A percentile compares a stretch with the other conserved stretches of the same genome.
Evolutionary conservation across 805 yeast species (phyloP).

Genomic region (Lipomyces chichibuensis): DNA sequence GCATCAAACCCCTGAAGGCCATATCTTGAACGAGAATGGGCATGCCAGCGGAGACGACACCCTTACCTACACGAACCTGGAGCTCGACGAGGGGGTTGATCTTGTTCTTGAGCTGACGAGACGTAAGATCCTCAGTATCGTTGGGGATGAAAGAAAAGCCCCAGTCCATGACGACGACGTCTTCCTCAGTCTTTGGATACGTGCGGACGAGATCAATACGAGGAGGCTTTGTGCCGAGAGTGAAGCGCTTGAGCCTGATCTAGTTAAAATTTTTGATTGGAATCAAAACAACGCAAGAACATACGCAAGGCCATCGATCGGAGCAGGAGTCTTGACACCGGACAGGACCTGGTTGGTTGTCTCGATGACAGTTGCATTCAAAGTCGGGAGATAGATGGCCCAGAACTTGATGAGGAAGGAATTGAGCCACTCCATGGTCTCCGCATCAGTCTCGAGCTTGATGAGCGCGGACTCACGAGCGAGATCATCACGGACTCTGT

Average conservation of each 20-base stretch:
- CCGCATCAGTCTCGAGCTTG: slow-evolving; percentile 83
- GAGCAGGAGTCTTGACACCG: slow-evolving; percentile 72
- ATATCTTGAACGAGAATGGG: slow-evolving; percentile 81
- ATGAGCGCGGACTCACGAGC: slow-evolving; percentile 83
- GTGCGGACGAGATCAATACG: slow-evolving; percentile 89
- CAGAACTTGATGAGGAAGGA: slow-evolving; percentile 87
- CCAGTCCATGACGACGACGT: slow-evolving; percentile 98
- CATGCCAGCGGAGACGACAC: slow-evolving; percentile 61
- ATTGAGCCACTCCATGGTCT: slow-evolving; percentile 95
- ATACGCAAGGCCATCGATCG: slow-evolving; percentile 66
- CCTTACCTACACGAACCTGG: slow-evolving; percentile 76
- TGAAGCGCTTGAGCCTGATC: slow-evolving; percentile 50
- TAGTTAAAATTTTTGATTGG: background rate
- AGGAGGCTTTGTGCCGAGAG: slow-evolving; percentile 95
- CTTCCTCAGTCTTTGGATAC: slow-evolving; percentile 84
- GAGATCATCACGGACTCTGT: slow-evolving; percentile 71
- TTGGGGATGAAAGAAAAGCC: slow-evolving; percentile 90
- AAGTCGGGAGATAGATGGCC: slow-evolving; percentile 85
- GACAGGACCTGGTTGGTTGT: slow-evolving; percentile 85
- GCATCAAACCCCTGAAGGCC: slow-evolving; percentile 70
- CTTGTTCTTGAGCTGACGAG: slow-evolving; percentile 79
- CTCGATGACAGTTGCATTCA: slow-evolving; percentile 81
- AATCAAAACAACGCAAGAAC: background rate
- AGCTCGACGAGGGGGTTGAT: slow-evolving; percentile 81
- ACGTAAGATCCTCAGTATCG: slow-evolving; percentile 78